Evolutionary conservation across 805 yeast genomes (phyloP), one percentile per base, ranked within the genome.

Genomic region (Candida railenensis): DNA sequence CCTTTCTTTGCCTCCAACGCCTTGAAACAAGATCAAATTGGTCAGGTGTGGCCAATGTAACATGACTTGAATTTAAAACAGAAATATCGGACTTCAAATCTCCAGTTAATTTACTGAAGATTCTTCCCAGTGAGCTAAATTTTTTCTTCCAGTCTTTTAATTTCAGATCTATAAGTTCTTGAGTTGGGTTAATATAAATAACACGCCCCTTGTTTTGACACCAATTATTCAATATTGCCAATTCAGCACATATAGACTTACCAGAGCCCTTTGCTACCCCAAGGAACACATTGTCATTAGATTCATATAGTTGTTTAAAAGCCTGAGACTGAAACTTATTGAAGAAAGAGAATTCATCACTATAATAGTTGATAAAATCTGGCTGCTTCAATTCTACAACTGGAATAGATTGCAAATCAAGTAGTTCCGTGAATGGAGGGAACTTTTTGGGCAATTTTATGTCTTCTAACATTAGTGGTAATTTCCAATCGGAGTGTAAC

Each of bases 191-290:
- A n/a, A 92, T 61, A 57, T 87, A 91, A 1, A 90, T 76, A 0
- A 84, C 81, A 50, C 92, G 77, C 1, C 92, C 92, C 34, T 74
- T 76, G 46, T 78, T 82, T 47, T 80, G 78, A 40, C 73, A 77
- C 94, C 95, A 89, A 50, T 85, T 87, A 39, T 77, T 76, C 53
- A 89, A 61, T 1, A 91, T 62, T 0, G 96, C 86, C 39, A 91
- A 53, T 57, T 88, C 92, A 0, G 88, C 92, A 51, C 85, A 66
- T 0, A 67, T 74, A 0, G 89, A 81, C 57, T 87, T 88, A 0
- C 95, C 96, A 28, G 82, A 76, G 1, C 94, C 94, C 53, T 87
- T 84, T 0, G 92, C 69, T 20, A 83, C 73, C 2, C 95, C 94
- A 41, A 89, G 64, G 48, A 90, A 77, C 0, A 82, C 63, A 50